Percentiles rank a stretch among this genome's conserved stretches.
Evolutionary conservation across 176 grass and related monocot genomes (phyloP).

Genomic region (Phoenix roebelenii): DNA sequence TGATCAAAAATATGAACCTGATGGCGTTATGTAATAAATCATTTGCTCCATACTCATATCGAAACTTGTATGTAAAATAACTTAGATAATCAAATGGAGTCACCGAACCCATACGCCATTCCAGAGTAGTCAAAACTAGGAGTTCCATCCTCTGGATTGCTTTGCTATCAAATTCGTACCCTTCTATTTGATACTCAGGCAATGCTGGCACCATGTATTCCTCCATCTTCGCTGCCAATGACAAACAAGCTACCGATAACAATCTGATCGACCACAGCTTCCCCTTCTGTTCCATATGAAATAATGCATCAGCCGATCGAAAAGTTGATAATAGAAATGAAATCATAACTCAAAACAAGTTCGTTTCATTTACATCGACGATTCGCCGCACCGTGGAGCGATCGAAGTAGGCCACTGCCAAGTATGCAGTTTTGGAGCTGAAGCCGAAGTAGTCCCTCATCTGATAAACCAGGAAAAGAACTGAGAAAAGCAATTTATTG

Average conservation of each 20-base stretch:
- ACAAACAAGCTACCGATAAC: slow-evolving; percentile 60
- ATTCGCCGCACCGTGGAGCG: slow-evolving; percentile 55
- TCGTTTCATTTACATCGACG: slow-evolving; percentile 66
- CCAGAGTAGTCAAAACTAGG: slow-evolving; percentile 70
- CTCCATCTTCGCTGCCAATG: slow-evolving; percentile 91
- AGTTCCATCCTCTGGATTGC: slow-evolving; percentile 66
- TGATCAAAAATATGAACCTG: slow-evolving; percentile 24
- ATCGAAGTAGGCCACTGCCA: slow-evolving; percentile 70
- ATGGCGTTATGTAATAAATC: slow-evolving; percentile 6
- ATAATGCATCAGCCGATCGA: slow-evolving; percentile 18
- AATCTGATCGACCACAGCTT: slow-evolving; percentile 61
- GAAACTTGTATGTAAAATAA: slow-evolving; percentile 37
- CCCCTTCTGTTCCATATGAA: slow-evolving; percentile 30
- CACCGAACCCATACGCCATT: slow-evolving; percentile 57
- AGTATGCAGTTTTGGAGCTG: slow-evolving; percentile 58
- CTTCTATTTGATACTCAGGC: slow-evolving; percentile 32
- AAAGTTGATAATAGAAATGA: neutral
- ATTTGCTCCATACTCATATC: neutral
- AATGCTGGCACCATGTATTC: slow-evolving; percentile 51
- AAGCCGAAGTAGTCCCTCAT: slow-evolving; percentile 55
- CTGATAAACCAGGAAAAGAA: slow-evolving; percentile 27
- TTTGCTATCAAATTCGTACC: slow-evolving; percentile 36
- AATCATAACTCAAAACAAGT: neutral
- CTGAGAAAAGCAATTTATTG: slow-evolving; percentile 3
- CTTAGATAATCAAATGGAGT: slow-evolving; percentile 75